Evolutionary conservation across 768 basidiomycete genomes (phyloP), one percentile per base, ranked within the genome.

Genomic region (Lenzites betulinus): DNA sequence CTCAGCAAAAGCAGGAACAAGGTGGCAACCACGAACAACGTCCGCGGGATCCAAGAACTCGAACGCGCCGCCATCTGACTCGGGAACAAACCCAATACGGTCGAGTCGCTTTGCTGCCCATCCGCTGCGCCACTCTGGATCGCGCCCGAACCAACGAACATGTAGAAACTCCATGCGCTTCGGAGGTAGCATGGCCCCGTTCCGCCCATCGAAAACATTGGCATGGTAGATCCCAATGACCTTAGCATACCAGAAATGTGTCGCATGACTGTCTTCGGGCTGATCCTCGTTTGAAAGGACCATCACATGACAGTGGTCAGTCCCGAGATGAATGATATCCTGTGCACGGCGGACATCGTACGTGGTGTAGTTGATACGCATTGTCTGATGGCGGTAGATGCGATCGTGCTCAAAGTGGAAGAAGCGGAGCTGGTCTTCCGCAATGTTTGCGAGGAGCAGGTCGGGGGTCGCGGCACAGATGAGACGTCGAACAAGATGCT

Each of bases 11-110:
- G 67, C 77, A 0, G 80, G 81, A 12, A 82, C 74, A 4, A 83
- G 59, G 60, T 84, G 81, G 2, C 63, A 69, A 0, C 68, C 76
- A 0, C 75, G 67, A 20, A 83, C 66, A 3, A 84, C 73, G 0
- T 68, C 62, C 0, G 59, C 58, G 0, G 82, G 83, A 58, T 83
- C 73, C 1, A 83, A 23, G 42, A 84, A 84, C 0, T 79, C 77
- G 54, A 81, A 83, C 1, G 77, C 72, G 1, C 64, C 63, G 16
- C 72, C 71, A 0, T 69, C 59, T 7, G 63, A 48, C 1, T 70
- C 54, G 0, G 52, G 52, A 5, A 54, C 42, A 43, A 43, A 54
- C 79, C 65, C 62, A 79, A 83, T 0, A 71, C 73, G 67, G 16
- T 75, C 77, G 0, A 81, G 68, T 0, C 68, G 65, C n/a, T 68